Percentiles rank a stretch among this genome's conserved stretches.
Conservation (phyloP, 2,329 filamentous ascomycete genomes). For the Chaetomium olivaceum region DNA sequence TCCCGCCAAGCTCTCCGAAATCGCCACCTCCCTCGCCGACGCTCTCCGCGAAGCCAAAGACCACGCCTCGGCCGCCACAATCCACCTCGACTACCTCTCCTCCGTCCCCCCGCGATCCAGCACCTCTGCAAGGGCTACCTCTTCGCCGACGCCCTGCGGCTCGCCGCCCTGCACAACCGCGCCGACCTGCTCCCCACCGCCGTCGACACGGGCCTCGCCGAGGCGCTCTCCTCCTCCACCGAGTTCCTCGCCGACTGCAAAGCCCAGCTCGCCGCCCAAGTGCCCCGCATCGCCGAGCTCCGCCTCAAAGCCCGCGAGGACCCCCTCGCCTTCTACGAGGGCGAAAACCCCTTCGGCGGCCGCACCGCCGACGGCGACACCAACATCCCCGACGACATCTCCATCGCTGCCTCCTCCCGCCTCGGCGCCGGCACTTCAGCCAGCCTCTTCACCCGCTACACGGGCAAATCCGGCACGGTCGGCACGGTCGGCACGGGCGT, state of each 20-base stretch:
- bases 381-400: conserved; percentile 89
- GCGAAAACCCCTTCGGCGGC: conserved; percentile 52
- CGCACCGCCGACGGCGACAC: conserved; percentile 49
- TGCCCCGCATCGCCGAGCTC: conserved; percentile 82
- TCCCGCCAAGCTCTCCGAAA: conserved; percentile 58
- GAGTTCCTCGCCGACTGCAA: conserved; percentile 95
- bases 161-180: conserved; percentile 63
- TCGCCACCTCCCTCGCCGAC: conserved; percentile 76
- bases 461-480: conserved; percentile 29
- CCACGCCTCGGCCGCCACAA: conserved; percentile 73
- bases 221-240: conserved; percentile 78
- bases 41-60: conserved; percentile 82
- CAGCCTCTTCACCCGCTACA: conserved; percentile 66
- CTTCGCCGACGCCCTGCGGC: conserved; percentile 85
- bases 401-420: conserved; percentile 78
- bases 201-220: conserved; percentile 76
- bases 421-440: conserved; percentile 72
- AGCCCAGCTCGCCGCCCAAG: conserved; percentile 77
- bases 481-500: conserved; percentile 64
- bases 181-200: conserved; percentile 64
- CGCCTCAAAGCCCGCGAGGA: conserved; percentile 79
- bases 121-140: conserved; percentile 83
- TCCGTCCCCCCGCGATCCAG: conserved; percentile 70
- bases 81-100: conserved; percentile 78
- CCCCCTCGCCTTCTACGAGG: conserved; percentile 85